These are phyloP conservation scores for Fusarium agapanthi DNA, from an alignment of 2,329 filamentous ascomycete species.

Conservation along the genomic window DNA sequence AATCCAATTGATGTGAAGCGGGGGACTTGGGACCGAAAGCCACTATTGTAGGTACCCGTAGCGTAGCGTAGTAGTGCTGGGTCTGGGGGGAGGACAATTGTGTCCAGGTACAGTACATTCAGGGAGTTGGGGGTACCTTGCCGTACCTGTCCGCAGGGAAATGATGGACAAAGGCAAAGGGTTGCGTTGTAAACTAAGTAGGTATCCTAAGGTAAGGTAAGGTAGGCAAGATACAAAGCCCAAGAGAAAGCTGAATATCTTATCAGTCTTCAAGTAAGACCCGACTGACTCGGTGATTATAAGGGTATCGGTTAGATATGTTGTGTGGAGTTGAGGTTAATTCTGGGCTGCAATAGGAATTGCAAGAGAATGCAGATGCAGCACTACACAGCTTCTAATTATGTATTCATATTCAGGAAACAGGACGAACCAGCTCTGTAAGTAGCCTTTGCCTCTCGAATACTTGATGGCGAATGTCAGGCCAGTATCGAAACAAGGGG, in stretches of 20 bases:
- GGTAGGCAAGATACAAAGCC: background rate
- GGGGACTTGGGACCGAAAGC: slow-evolving; percentile 27
- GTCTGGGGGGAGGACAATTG: background rate
- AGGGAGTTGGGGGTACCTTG: background rate
- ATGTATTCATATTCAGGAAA: background rate
- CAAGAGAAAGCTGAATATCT: background rate
- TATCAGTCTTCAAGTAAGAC: background rate
- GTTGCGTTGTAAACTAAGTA: background rate
- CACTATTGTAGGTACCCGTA: slow-evolving; percentile 29
- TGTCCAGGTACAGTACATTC: background rate
- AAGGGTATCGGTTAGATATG: background rate
- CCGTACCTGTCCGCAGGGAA: background rate
- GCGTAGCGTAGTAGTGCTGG: slow-evolving; percentile 2
- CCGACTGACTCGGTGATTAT: background rate
- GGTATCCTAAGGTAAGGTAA: background rate
- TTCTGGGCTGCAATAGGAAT: background rate
- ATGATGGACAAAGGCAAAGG: background rate
- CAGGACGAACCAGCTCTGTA: background rate
- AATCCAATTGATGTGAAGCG: slow-evolving; percentile 27
- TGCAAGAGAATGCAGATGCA: background rate
- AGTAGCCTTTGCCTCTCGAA: background rate
- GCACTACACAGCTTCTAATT: background rate
- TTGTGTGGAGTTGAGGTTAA: background rate
- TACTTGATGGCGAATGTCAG: background rate
- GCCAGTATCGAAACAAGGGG: slow-evolving; percentile 15